Evolutionary conservation across 805 yeast species (phyloP), one percentile per base, ranked within the genome.

Genomic region (Lipomyces kockii): DNA sequence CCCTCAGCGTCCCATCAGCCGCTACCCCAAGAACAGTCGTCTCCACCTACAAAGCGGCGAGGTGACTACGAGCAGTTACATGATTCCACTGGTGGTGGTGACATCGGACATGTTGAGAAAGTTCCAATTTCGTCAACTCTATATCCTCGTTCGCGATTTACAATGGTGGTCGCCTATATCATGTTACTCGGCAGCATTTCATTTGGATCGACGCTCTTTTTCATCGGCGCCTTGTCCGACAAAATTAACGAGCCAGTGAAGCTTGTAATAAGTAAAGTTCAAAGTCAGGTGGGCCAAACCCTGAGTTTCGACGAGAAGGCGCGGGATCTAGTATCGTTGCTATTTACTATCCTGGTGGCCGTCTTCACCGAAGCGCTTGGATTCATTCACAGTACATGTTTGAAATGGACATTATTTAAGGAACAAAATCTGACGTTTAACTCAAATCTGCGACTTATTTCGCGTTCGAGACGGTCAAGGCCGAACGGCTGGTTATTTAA

Each of bases 381-480:
- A 14, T 60, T 37, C 52, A 29, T 60, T 49, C 62, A 60, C 32
- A 9, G 43, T 5, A 49, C 56, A 7, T 27, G 53, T 11, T 20
- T 60, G 27, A 60, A 49, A 51, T 60, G 62, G 62, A 46, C 51
- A 14, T 20, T 60, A 39, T 55, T 60, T 27, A 12, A 32, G 46
- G 46, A 46, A 14, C 17, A 49, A 6, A 25, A 14, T 14, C 32
- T 60, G 17, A 12, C 22, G 35, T 60, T 60, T 29, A 60, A 32
- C 43, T 46, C 62, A 12, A 60, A 60, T 32, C 27, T 60, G 56
- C 55, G 62, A 11, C 35, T 60, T 9, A 27, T 60, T 29, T 46
- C 51, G 32, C 57, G 32, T 49, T 22, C 62, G 32, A 35, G n/a
- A 49, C 20, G 17, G 22, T 49, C 43, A 8, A 27, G 25, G 20